A percentile compares a stretch with the other conserved stretches of the same genome.
Evolutionary conservation across 441 rosid species (phyloP).

Genomic region (Erodium texanum): DNA sequence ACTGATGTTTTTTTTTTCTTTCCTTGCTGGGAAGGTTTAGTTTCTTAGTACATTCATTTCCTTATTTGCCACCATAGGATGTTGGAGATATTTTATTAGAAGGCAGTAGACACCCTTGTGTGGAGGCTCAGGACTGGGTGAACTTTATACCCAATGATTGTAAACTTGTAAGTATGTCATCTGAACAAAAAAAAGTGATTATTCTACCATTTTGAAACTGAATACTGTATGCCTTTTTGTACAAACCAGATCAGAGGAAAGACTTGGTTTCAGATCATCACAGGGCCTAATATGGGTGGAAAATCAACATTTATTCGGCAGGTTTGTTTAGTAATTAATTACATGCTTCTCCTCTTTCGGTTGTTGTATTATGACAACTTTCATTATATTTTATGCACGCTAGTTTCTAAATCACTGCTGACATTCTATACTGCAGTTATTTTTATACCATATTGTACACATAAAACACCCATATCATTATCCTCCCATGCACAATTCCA

Average conservation of each 20-base stretch:
- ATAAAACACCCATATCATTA: background rate
- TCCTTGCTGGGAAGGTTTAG: conserved; percentile 13
- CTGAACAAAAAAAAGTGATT: conserved; percentile 7
- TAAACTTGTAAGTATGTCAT: conserved; percentile 59
- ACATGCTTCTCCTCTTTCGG: background rate
- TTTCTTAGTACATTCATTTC: conserved; percentile 9
- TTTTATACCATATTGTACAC: background rate
- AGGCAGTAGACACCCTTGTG: conserved; percentile 98
- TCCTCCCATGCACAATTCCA: background rate
- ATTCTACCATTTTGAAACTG: conserved; percentile 22
- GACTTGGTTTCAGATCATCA: conserved; percentile 98
- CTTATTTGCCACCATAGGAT: conserved; percentile 40
- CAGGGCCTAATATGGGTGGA: conserved; percentile 99
- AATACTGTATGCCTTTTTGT: conserved; percentile 18
- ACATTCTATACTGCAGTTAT: background rate
- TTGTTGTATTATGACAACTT: background rate
- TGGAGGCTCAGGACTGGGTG: conserved; percentile 99
- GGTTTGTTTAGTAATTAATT: conserved; percentile 33
- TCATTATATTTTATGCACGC: background rate
- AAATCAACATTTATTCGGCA: conserved; percentile 97
- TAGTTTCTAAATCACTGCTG: background rate
- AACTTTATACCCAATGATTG: conserved; percentile 98
- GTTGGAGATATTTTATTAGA: conserved; percentile 74
- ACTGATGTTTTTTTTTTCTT: conserved; percentile 7
- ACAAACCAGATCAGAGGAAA: conserved; percentile 62